Percentiles rank a stretch among this genome's conserved stretches.
Evolutionary conservation across 768 basidiomycete genomes (phyloP).

Genomic region (Xerocomellus intermedius): DNA sequence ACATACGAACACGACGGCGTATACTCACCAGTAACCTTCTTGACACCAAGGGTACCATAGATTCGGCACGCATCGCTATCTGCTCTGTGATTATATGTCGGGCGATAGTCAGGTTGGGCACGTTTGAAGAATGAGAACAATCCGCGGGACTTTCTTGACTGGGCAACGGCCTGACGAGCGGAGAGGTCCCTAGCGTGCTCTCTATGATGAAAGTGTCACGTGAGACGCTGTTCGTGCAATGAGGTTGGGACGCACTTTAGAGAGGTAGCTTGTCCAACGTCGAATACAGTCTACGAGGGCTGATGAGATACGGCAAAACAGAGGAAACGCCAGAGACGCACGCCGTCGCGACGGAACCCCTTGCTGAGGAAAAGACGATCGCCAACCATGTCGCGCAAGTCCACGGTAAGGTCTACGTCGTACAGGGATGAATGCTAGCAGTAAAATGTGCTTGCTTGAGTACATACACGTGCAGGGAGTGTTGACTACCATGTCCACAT

Average conservation of each 20-base stretch:
- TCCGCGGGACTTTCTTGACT: slow-evolving; percentile 75
- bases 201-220: slow-evolving; percentile 30
- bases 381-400: slow-evolving; percentile 90
- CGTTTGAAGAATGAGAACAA: slow-evolving; percentile 58
- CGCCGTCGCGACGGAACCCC: slow-evolving; percentile 82
- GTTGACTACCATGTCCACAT: slow-evolving; percentile 89
- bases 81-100: slow-evolving; percentile 67
- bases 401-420: slow-evolving; percentile 72
- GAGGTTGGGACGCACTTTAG: slow-evolving; percentile 48
- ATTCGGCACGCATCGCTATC: slow-evolving; percentile 83
- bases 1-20: background rate
- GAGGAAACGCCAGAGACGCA: slow-evolving; percentile 33
- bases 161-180: slow-evolving; percentile 64
- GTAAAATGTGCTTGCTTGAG: background rate
- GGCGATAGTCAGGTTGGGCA: slow-evolving; percentile 51
- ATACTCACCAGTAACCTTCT: slow-evolving; percentile 79
- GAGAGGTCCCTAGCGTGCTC: slow-evolving; percentile 67
- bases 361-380: slow-evolving; percentile 84
- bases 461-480: slow-evolving; percentile 90
- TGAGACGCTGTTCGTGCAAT: background rate
- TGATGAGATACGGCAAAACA: background rate
- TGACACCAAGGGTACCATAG: slow-evolving; percentile 77
- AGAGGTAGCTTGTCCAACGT: slow-evolving; percentile 74
- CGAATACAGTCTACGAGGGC: slow-evolving; percentile 63
- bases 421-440: background rate